These are phyloP conservation scores for Fusarium verticillioides DNA, from an alignment of 2,329 filamentous ascomycete species.

Conservation along the genomic window DNA sequence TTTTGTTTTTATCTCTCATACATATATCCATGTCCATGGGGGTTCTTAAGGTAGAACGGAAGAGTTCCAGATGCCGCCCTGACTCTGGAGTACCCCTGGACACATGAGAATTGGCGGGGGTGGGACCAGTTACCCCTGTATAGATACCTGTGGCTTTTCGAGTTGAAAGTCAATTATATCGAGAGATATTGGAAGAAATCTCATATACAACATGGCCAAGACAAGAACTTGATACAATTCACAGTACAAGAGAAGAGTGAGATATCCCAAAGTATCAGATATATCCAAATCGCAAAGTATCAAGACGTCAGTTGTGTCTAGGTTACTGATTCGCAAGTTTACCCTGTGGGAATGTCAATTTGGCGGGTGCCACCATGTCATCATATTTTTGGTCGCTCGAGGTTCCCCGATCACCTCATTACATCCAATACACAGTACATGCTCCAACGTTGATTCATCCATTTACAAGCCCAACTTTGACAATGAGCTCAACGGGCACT, in stretches of 20 bases:
- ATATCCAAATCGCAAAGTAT: background rate
- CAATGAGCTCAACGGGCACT: background rate
- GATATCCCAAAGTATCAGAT: background rate
- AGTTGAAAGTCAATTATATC: background rate
- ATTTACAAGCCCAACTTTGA: slow-evolving; percentile 23
- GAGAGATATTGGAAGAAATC: background rate
- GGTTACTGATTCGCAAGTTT: background rate
- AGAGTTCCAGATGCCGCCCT: background rate
- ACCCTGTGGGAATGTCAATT: slow-evolving; percentile 9
- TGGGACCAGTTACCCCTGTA: slow-evolving; percentile 9
- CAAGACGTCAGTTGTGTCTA: background rate
- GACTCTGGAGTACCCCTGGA: slow-evolving; percentile 5
- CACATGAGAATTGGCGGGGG: slow-evolving; percentile 28
- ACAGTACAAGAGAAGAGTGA: background rate
- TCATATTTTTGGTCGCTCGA: slow-evolving; percentile 15
- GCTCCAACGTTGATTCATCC: slow-evolving; percentile 1
- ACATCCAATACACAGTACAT: background rate
- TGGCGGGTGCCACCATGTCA: slow-evolving; percentile 25
- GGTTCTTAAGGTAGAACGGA: background rate
- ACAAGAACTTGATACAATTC: background rate
- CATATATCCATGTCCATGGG: background rate
- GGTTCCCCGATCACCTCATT: slow-evolving; percentile 18
- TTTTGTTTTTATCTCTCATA: slow-evolving; percentile 9
- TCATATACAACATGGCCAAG: too few species aligned
- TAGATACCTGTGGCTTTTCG: background rate